A percentile compares a stretch with the other conserved stretches of the same genome.
These are phyloP conservation scores for Ogataea allantospora DNA, from an alignment of 805 yeast species.

Conservation along the genomic window DNA sequence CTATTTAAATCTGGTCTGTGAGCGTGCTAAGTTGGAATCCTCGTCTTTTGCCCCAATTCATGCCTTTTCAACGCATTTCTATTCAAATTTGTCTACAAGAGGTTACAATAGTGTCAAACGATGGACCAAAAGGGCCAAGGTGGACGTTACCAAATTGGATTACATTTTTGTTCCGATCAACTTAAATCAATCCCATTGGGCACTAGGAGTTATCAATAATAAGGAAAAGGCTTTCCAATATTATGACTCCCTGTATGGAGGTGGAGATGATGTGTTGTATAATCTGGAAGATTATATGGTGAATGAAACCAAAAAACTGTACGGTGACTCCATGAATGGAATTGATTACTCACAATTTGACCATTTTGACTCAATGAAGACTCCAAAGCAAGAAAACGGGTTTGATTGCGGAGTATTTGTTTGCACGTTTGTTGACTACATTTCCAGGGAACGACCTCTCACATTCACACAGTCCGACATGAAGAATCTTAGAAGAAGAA, in stretches of 20 bases:
- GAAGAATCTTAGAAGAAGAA: slow-evolving; percentile 59
- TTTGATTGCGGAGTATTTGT: slow-evolving; percentile 95
- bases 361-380: slow-evolving; percentile 23
- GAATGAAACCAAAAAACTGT: slow-evolving; percentile 60
- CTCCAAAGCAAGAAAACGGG: slow-evolving; percentile 89
- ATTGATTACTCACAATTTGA: slow-evolving; percentile 30
- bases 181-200: slow-evolving; percentile 85
- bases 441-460: slow-evolving; percentile 51
- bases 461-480: slow-evolving; percentile 68
- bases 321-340: slow-evolving; percentile 37
- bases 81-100: slow-evolving; percentile 60
- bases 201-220: slow-evolving; percentile 75
- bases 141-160: slow-evolving; percentile 61
- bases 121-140: slow-evolving; percentile 80
- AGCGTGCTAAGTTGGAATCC: slow-evolving; percentile 29
- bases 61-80: slow-evolving; percentile 88
- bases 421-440: slow-evolving; percentile 68
- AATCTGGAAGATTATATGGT: slow-evolving; percentile 59
- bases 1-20: slow-evolving; percentile 57
- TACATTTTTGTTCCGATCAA: slow-evolving; percentile 84
- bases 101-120: slow-evolving; percentile 82
- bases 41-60: slow-evolving; percentile 42
- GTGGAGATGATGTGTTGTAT: slow-evolving; percentile 44
- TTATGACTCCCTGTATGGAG: slow-evolving; percentile 71
- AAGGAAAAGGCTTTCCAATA: slow-evolving; percentile 56